Conservation (phyloP, 2,329 filamentous ascomycete species). For the Ophioceras dolichostomum region DNA sequence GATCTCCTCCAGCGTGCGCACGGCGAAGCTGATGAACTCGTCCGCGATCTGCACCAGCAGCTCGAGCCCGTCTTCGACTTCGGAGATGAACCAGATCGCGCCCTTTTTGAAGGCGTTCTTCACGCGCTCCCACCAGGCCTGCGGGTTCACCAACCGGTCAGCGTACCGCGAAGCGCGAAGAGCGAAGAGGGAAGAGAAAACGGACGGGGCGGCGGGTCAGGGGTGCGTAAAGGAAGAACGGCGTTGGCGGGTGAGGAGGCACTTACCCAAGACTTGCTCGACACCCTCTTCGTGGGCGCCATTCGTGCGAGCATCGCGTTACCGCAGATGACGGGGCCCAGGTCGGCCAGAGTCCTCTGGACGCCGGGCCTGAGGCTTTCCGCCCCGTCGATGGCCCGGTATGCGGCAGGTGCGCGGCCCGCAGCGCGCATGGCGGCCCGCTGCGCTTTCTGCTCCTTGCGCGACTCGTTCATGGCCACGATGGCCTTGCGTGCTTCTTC, state of each 20-base stretch:
- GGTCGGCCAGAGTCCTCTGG: not conserved
- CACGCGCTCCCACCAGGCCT: not conserved
- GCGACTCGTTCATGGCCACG: not conserved
- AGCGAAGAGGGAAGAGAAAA: too few relatives aligned
- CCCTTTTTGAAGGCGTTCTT: not conserved
- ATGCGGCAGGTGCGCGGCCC: too few relatives aligned
- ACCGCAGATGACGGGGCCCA: not conserved
- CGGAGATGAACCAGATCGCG: not conserved
- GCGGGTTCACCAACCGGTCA: not conserved
- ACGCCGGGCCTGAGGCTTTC: not conserved
- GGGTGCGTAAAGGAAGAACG: not conserved
- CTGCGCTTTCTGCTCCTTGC: not conserved
- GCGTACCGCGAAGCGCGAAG: too few relatives aligned
- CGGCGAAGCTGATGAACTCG: not conserved
- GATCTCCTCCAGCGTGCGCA: not conserved
- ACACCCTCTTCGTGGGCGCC: not conserved
- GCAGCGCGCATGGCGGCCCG: too few relatives aligned
- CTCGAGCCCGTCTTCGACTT: not conserved
- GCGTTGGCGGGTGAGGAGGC: not conserved
- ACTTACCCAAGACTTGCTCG: not conserved
- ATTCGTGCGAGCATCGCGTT: not conserved
- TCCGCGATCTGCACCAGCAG: not conserved
- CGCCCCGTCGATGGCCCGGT: not conserved
- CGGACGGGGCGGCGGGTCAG: too few relatives aligned
- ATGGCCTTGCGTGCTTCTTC: not conserved